phyloP scores from a whole-genome alignment of 2,329 filamentous ascomycete genomes.

The Aspergillus ibericus region DNA sequence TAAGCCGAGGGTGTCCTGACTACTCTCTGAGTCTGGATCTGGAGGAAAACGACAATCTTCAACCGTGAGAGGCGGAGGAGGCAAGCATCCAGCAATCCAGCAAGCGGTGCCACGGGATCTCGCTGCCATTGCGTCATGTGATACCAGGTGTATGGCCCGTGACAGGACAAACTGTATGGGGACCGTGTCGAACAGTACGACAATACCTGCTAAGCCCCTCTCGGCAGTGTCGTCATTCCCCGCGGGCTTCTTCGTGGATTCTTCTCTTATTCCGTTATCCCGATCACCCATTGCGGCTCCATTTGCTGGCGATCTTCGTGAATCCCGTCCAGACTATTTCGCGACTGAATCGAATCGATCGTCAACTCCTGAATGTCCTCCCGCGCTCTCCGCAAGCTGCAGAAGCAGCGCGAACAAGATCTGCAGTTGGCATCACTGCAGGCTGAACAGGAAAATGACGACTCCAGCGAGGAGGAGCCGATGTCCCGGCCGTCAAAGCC shows the following conservation, averaged over 20 bases:
- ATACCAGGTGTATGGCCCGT: neutral
- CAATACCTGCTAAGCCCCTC: slow-evolving; percentile 25
- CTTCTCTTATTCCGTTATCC: neutral
- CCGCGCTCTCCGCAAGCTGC: slow-evolving; percentile 64
- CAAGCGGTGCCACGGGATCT: neutral
- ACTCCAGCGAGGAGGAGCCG: slow-evolving; percentile 43
- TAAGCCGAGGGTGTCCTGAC: slow-evolving; percentile 12
- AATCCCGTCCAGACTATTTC: neutral
- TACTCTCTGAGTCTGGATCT: slow-evolving; percentile 3
- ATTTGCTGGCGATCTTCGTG: neutral
- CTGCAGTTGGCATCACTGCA: slow-evolving; percentile 39
- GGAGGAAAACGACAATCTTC: slow-evolving; percentile 3
- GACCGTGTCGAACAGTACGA: neutral
- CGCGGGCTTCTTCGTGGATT: slow-evolving; percentile 17
- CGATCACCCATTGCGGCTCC: neutral
- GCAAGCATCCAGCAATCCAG: neutral
- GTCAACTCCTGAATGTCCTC: slow-evolving; percentile 56
- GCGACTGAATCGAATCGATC: neutral
- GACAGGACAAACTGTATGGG: neutral
- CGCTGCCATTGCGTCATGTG: slow-evolving; percentile 6
- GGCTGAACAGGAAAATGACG: slow-evolving; percentile 38
- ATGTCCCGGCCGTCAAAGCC: slow-evolving; percentile 35
- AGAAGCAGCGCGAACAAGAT: slow-evolving; percentile 61
- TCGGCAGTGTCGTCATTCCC: slow-evolving; percentile 36
- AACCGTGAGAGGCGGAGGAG: neutral